Percentiles rank a stretch among this genome's conserved stretches.
These are phyloP conservation scores for Chrysosporium queenslandicum DNA, from an alignment of 2,329 filamentous ascomycete species.

Conservation along the genomic window DNA sequence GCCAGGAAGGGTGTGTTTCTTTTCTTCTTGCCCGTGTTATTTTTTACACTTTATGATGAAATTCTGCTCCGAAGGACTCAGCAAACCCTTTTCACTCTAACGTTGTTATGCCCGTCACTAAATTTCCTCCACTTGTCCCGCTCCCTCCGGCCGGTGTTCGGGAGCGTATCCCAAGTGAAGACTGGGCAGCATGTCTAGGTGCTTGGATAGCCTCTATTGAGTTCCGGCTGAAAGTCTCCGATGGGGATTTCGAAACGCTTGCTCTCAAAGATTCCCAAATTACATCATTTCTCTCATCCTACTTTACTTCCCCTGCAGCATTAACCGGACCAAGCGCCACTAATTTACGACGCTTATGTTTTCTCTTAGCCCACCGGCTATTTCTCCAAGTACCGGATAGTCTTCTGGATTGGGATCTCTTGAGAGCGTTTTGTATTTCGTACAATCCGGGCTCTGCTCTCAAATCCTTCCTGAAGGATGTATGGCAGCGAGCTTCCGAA, in stretches of 20 bases:
- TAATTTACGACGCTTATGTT: conserved; percentile 53
- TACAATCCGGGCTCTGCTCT: conserved; percentile 56
- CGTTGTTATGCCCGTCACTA: conserved; percentile 38
- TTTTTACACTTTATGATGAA: no score
- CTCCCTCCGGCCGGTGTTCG: conserved; percentile 63
- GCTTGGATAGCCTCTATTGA: conserved; percentile 63
- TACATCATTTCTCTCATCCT: conserved; percentile 55
- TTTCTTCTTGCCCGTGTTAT: neutral
- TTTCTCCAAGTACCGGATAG: conserved; percentile 40
- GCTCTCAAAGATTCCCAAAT: conserved; percentile 51
- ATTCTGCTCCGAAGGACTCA: no score
- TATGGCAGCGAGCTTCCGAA: conserved; percentile 34
- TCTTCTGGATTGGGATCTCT: conserved; percentile 55
- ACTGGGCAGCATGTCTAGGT: conserved; percentile 69
- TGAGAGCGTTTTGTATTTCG: conserved; percentile 56
- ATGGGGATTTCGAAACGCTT: conserved; percentile 45
- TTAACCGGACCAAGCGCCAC: conserved; percentile 32
- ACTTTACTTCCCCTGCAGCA: conserved; percentile 46
- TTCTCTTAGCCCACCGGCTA: conserved; percentile 53
- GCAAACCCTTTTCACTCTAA: no score
- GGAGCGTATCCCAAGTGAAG: conserved; percentile 53
- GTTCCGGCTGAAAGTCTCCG: conserved; percentile 52
- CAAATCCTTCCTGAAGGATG: conserved; percentile 42
- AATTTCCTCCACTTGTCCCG: conserved; percentile 57
- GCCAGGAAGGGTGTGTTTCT: neutral